Evolutionary conservation across 139 green algal species (phyloP).

Genomic region (Chlamydomonas schloesseri): DNA sequence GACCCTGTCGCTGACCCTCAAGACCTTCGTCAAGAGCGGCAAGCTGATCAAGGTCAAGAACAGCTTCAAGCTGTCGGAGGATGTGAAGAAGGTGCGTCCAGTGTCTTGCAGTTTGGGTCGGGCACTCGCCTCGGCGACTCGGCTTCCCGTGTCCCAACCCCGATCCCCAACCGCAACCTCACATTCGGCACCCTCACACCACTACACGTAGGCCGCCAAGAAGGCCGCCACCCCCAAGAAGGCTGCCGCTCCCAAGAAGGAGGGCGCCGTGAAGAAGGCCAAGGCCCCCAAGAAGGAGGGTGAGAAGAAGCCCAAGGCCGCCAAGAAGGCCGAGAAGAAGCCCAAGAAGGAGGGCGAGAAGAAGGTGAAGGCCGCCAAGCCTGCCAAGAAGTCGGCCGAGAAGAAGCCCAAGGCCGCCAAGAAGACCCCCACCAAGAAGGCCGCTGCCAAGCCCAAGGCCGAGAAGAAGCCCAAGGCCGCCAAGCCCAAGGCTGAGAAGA

Average conservation of each 20-base stretch:
- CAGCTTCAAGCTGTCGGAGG: constrained; percentile 75
- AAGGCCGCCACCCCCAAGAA: constrained; percentile 45
- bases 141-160: neutral
- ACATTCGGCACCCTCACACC: neutral
- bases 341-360: constrained; percentile 45
- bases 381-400: constrained; percentile 42
- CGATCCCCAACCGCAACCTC: neutral
- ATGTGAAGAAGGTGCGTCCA: too few relatives aligned
- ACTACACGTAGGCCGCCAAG: constrained; percentile 28
- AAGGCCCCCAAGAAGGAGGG: constrained; percentile 57
- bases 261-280: constrained; percentile 49
- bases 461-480: neutral
- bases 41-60: constrained; percentile 84
- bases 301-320: constrained; percentile 35
- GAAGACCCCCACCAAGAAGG: constrained; percentile 16
- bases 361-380: constrained; percentile 29
- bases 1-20: constrained; percentile 63
- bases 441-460: constrained; percentile 39
- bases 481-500: constrained; percentile 15
- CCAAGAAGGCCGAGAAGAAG: constrained; percentile 30
- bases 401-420: constrained; percentile 1
- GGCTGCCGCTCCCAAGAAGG: constrained; percentile 38
- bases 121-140: neutral
- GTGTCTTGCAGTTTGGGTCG: neutral
- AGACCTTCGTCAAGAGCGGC: constrained; percentile 63